These are phyloP conservation scores for Lasiodiplodia hormozganensis DNA, from an alignment of 2,329 filamentous ascomycete genomes.

Conservation along the genomic window DNA sequence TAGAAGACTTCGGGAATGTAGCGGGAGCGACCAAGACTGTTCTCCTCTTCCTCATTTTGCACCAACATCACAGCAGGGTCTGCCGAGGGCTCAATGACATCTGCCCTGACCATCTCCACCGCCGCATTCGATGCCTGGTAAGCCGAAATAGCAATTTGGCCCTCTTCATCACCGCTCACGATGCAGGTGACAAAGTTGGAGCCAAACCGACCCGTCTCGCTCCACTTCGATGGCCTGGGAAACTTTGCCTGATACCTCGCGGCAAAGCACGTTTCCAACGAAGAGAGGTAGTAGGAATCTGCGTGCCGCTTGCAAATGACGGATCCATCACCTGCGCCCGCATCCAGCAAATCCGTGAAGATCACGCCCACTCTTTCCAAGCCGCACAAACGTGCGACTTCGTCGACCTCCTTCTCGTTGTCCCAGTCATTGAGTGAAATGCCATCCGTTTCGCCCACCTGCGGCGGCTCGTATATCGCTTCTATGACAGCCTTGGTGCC, in stretches of 20 bases:
- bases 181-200: constrained; percentile 98
- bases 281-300: constrained; percentile 93
- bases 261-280: constrained; percentile 88
- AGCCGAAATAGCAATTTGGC: constrained; percentile 85
- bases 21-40: constrained; percentile 71
- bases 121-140: constrained; percentile 96
- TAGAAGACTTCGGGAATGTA: constrained; percentile 99
- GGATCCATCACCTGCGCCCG: constrained; percentile 79
- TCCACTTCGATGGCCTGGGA: constrained; percentile 94
- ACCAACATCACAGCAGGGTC: constrained; percentile 95
- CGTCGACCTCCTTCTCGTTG: constrained; percentile 81
- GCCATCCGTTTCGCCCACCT: constrained; percentile 86
- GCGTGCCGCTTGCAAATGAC: constrained; percentile 95
- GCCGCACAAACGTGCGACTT: constrained; percentile 81
- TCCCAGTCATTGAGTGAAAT: constrained; percentile 85
- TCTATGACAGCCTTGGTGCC: constrained; percentile 96
- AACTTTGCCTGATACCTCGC: constrained; percentile 86
- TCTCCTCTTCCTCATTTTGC: constrained; percentile 86
- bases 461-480: constrained; percentile 95
- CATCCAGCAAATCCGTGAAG: constrained; percentile 89
- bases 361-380: constrained; percentile 90
- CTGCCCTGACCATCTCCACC: constrained; percentile 94
- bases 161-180: constrained; percentile 88
- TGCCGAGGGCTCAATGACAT: constrained; percentile 93
- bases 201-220: constrained; percentile 89